Evolutionary conservation across 2,329 filamentous ascomycete genomes (phyloP).

Genomic region (Simplicillium sp.): DNA sequence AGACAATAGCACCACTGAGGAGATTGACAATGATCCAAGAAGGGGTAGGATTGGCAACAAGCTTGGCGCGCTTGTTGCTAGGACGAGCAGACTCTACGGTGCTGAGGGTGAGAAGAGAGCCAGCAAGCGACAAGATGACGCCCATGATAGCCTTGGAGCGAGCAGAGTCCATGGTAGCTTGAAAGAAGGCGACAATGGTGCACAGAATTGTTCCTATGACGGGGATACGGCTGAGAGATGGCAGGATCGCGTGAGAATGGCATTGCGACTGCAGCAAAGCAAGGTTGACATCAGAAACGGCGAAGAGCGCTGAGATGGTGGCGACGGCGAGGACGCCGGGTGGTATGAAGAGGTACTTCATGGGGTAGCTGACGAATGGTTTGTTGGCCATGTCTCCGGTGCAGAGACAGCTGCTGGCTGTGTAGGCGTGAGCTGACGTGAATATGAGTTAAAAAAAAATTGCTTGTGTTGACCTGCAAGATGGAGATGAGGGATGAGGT

Average conservation of each 20-base stretch:
- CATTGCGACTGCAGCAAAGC: conserved; percentile 45
- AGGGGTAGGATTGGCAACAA: conserved; percentile 27
- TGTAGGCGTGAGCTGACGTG: too few species aligned
- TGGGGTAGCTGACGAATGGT: conserved; percentile 15
- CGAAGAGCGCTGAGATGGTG: conserved; percentile 31
- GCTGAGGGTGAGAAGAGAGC: conserved; percentile 36
- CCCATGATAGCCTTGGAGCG: conserved; percentile 31
- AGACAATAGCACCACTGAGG: conserved; percentile 38
- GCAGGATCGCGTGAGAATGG: conserved; percentile 35
- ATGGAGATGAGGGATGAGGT: too few species aligned
- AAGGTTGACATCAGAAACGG: conserved; percentile 39
- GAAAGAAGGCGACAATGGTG: conserved; percentile 41
- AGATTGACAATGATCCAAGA: conserved; percentile 40
- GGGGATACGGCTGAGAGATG: conserved; percentile 32
- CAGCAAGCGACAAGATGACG: conserved; percentile 32
- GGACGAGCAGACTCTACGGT: conserved; percentile 39
- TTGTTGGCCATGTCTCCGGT: neutral
- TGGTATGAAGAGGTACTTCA: conserved; percentile 41
- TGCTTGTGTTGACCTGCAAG: too few species aligned
- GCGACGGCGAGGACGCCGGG: conserved; percentile 35
- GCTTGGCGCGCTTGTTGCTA: conserved; percentile 23
- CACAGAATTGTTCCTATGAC: conserved; percentile 35
- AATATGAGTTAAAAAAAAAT: too few species aligned
- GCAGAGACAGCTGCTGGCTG: neutral
- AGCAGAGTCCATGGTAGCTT: conserved; percentile 28